phyloP scores from a whole-genome alignment of 2,329 filamentous ascomycete genomes.

The Torrubiella hemipterigena region DNA sequence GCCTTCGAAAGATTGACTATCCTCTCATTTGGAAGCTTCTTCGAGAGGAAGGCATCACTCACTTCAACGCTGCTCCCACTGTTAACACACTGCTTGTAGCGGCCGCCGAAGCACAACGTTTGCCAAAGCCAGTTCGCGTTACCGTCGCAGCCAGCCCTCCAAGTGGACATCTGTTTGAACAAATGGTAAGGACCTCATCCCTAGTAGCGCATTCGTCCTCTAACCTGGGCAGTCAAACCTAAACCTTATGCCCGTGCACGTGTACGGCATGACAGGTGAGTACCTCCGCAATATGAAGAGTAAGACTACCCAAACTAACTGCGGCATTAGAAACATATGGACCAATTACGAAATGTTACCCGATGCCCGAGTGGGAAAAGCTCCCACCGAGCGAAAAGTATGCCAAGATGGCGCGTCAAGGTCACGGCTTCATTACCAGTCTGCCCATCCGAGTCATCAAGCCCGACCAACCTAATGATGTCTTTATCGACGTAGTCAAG shows the following conservation, averaged over 20 bases:
- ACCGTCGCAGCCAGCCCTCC: constrained; percentile 90
- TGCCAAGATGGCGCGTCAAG: constrained; percentile 82
- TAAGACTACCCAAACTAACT: neutral
- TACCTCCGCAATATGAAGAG: neutral
- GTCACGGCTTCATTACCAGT: constrained; percentile 79
- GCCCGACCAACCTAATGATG: constrained; percentile 55
- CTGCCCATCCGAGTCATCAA: constrained; percentile 75
- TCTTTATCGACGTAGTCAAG: constrained; percentile 31
- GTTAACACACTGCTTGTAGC: constrained; percentile 90
- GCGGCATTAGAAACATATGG: constrained; percentile 66
- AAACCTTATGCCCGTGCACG: constrained; percentile 84
- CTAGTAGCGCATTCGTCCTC: neutral
- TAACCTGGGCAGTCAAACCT: constrained; percentile 30
- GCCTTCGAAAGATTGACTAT: constrained; percentile 90
- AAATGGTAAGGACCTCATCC: constrained; percentile 52
- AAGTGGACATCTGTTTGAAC: constrained; percentile 79
- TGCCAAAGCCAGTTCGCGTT: constrained; percentile 64
- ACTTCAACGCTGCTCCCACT: constrained; percentile 92
- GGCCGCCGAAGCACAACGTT: constrained; percentile 57
- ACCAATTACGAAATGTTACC: constrained; percentile 88
- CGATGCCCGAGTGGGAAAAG: constrained; percentile 72
- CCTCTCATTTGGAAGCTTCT: constrained; percentile 81
- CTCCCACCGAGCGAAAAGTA: constrained; percentile 69
- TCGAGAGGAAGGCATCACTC: constrained; percentile 77
- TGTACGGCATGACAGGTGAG: constrained; percentile 62